Conservation (phyloP, 2,329 filamentous ascomycete species). For the Pyrenochaeta sp. region DNA sequence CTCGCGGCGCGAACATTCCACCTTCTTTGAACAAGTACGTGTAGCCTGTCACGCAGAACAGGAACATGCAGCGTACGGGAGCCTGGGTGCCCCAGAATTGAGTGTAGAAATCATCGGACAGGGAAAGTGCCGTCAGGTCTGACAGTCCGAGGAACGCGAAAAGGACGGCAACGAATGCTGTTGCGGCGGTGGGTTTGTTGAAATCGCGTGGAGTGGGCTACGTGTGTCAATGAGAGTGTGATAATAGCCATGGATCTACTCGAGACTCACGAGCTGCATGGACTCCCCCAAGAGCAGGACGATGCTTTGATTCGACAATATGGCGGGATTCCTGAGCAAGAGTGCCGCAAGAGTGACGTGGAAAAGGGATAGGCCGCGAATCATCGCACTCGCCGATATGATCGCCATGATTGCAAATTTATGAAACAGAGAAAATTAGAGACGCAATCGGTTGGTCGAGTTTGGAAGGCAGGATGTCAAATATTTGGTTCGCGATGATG, state of each 20-base stretch:
- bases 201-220: constrained; percentile 73
- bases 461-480: not conserved
- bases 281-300: constrained; percentile 84
- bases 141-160: constrained; percentile 65
- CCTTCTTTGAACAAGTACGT: constrained; percentile 67
- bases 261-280: constrained; percentile 74
- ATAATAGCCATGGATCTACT: not conserved
- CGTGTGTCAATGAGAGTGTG: constrained; percentile 2
- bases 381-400: constrained; percentile 80
- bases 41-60: constrained; percentile 69
- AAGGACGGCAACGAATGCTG: constrained; percentile 72
- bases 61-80: constrained; percentile 70
- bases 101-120: constrained; percentile 52
- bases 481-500: constrained; percentile 1
- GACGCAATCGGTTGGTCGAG: not conserved
- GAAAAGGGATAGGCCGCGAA: constrained; percentile 82
- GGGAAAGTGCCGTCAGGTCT: constrained; percentile 56
- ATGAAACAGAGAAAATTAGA: not conserved
- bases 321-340: constrained; percentile 76
- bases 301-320: constrained; percentile 78
- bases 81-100: constrained; percentile 60
- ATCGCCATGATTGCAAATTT: constrained; percentile 70
- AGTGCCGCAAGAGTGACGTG: constrained; percentile 85
- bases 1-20: constrained; percentile 52
- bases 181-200: constrained; percentile 71